phyloP scores from a whole-genome alignment of 116 monocot genomes.

The Zostera marina region DNA sequence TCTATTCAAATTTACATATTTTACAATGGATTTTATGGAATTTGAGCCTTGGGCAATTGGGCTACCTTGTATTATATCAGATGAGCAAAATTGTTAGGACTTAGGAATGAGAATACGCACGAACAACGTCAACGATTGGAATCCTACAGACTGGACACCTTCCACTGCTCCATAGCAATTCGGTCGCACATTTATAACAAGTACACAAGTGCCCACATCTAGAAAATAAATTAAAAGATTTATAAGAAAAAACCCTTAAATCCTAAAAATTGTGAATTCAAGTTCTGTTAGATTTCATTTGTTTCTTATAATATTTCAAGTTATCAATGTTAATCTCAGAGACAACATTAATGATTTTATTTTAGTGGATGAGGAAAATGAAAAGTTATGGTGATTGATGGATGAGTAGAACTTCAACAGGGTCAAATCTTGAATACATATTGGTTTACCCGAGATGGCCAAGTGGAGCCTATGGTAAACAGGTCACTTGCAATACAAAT shows the following conservation, averaged over 20 bases:
- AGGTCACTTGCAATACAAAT: too few species aligned
- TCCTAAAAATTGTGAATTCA: background rate
- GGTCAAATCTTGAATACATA: too few species aligned
- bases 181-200: conserved; percentile 70
- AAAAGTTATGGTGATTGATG: too few species aligned
- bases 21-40: background rate
- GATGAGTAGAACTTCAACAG: too few species aligned
- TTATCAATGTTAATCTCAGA: background rate
- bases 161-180: conserved; percentile 50
- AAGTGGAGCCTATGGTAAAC: too few species aligned
- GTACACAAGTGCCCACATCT: conserved; percentile 99
- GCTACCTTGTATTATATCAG: background rate
- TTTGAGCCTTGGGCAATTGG: background rate
- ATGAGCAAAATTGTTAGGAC: background rate
- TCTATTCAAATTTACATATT: conserved; percentile 8
- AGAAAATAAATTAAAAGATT: background rate
- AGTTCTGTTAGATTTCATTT: background rate
- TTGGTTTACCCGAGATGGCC: too few species aligned
- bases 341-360: background rate
- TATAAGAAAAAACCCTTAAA: background rate
- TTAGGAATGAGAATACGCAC: conserved; percentile 39
- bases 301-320: background rate
- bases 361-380: background rate
- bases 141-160: conserved; percentile 88
- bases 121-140: conserved; percentile 83